Evolutionary conservation across 352 stramenopile genomes (phyloP).

Genomic region (Halophytophthora polymorphica): DNA sequence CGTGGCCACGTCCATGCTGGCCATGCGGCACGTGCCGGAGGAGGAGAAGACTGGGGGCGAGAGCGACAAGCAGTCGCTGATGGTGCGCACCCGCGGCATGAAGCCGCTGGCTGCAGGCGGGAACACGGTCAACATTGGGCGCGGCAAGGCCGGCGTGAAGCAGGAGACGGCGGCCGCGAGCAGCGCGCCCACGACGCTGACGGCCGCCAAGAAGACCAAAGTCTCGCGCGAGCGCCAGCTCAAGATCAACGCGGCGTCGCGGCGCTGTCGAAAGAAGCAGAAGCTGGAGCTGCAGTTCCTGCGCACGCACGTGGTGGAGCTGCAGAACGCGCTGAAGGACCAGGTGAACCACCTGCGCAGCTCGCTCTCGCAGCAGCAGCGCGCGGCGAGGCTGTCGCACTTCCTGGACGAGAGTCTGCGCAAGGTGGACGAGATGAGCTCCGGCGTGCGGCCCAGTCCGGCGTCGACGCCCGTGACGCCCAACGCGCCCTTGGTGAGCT

Average conservation of each 20-base stretch:
- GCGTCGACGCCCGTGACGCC: slow-evolving; percentile 8
- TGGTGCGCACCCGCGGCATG: slow-evolving; percentile 13
- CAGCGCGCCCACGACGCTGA: slow-evolving; percentile 8
- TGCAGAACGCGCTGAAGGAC: slow-evolving; percentile 66
- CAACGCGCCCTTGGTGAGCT: slow-evolving; percentile 24
- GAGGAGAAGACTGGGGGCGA: neutral
- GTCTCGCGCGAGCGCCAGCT: slow-evolving; percentile 82
- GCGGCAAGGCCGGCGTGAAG: slow-evolving; percentile 17
- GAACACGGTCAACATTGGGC: slow-evolving; percentile 35
- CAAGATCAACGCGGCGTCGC: slow-evolving; percentile 84
- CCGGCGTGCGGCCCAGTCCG: slow-evolving; percentile 34
- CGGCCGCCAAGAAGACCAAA: slow-evolving; percentile 67
- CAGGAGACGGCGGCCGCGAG: slow-evolving; percentile 22
- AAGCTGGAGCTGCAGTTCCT: slow-evolving; percentile 88
- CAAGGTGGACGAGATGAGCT: slow-evolving; percentile 82
- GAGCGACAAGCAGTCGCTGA: slow-evolving; percentile 19
- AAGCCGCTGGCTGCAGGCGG: slow-evolving; percentile 3
- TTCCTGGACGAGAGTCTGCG: slow-evolving; percentile 69
- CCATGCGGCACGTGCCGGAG: slow-evolving; percentile 41
- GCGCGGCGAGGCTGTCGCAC: slow-evolving; percentile 41
- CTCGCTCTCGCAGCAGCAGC: slow-evolving; percentile 37
- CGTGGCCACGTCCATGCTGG: slow-evolving; percentile 67
- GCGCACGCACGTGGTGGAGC: slow-evolving; percentile 74
- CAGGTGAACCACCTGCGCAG: slow-evolving; percentile 50
- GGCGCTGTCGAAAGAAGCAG: slow-evolving; percentile 83